Evolutionary conservation across 2,329 filamentous ascomycete genomes (phyloP).

Genomic region (Colletotrichum sojae): DNA sequence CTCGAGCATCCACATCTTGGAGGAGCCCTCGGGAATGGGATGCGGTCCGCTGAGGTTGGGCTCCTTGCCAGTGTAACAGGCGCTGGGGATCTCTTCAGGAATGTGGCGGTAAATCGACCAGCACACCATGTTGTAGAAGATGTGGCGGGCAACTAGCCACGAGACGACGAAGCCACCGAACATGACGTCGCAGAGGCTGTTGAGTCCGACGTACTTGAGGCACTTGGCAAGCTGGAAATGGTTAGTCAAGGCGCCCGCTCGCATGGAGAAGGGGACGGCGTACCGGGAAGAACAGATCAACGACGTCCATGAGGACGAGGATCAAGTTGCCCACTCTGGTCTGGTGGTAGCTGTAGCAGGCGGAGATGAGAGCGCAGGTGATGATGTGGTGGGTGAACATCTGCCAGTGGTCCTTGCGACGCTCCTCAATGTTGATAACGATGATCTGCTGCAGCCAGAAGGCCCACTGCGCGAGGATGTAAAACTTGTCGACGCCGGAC

Average conservation of each 20-base stretch:
- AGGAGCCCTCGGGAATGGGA: conserved; percentile 63
- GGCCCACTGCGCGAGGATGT: conserved; percentile 89
- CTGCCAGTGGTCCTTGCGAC: conserved; percentile 94
- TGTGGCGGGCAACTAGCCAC: conserved; percentile 88
- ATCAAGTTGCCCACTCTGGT: conserved; percentile 91
- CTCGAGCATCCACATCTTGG: conserved; percentile 76
- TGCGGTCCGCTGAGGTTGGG: conserved; percentile 69
- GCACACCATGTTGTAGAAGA: conserved; percentile 83
- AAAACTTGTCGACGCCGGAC: conserved; percentile 83
- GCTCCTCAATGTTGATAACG: conserved; percentile 94
- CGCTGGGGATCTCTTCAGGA: conserved; percentile 72
- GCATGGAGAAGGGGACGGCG: conserved; percentile 47
- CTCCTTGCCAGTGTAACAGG: conserved; percentile 78
- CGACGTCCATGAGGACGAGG: conserved; percentile 92
- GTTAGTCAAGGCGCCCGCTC: no score
- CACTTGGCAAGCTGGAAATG: conserved; percentile 84
- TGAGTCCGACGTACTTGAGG: conserved; percentile 88
- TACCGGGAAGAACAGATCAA: conserved; percentile 90
- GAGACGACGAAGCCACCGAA: conserved; percentile 89
- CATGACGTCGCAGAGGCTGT: conserved; percentile 81
- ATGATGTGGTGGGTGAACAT: conserved; percentile 97
- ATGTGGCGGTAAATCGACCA: conserved; percentile 84
- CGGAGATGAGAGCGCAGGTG: conserved; percentile 84
- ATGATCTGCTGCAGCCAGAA: conserved; percentile 97
- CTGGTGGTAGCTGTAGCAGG: conserved; percentile 89